Base-by-base conservation (phyloP, 2,329 filamentous ascomycete genomes). In the Ophiosphaerella herpotricha region DNA sequence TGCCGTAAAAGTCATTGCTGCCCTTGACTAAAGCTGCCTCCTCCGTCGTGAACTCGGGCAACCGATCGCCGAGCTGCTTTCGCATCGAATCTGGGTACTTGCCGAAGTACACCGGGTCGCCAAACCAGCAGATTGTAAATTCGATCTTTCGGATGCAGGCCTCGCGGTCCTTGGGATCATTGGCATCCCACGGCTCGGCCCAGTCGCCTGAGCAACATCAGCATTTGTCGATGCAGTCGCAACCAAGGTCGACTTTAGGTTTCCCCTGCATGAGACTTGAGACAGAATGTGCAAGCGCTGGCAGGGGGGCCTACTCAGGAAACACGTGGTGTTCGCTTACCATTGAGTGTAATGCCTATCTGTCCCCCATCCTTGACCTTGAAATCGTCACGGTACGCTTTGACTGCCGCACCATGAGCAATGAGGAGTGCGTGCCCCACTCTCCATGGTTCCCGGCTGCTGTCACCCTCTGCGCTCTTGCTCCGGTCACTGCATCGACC, bases 1-100 rank as follows among this genome's bases (percentile, higher is more conserved):
- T 93, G 72, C 90, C 91, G 74, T 95, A 95, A 75, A 95, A 95
- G 78, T 95, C 91, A 73, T 94, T 94, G 69, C 87, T 90, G n/a
- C 89, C 90, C 66, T 87, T 81, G 39, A 96, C 85, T n/a, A 94
- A 78, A 2, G 83, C 83, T 21, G 79, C 73, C 68, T 96, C 90
- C 59, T 90, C 88, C 0, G 81, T 74, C 0, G 88, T 91, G 72
- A 89, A 94, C 38, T 79, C 77, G 5, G 91, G 91, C 40, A 95
- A 81, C 12, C 90, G 85, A 68, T 87, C 80, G 48, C 90, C 90
- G 14, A 95, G 85, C 77, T 95, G 90, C 70, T 85, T 84, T 50
- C 83, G 81, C 90, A 95, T 95, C 52, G 87, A 91, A 53, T 84
- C 88, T 7, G 91, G 91, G 75, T 95, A 95, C 60, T 88, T 83